Conservation (phyloP, 495 filamentous ascomycete genomes). For the Neurospora hispaniola region DNA sequence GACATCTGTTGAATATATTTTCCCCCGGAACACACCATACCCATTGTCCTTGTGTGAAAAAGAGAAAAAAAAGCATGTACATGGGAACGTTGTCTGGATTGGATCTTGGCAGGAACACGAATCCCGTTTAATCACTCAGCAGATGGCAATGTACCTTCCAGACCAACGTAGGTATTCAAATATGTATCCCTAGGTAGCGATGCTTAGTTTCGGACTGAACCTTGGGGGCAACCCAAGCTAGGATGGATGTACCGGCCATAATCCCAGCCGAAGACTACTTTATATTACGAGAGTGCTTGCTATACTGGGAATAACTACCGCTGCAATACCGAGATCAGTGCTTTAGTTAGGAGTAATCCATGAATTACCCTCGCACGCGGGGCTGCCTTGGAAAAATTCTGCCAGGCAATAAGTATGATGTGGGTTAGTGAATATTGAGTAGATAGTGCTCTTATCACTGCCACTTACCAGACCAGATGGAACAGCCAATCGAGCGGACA, state of each 20-base stretch:
- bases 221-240: neutral
- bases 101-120: neutral
- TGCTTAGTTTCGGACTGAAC: neutral
- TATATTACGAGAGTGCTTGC: neutral
- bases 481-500: neutral
- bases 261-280: neutral
- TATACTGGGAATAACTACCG: neutral
- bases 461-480: neutral
- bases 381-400: neutral
- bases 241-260: neutral
- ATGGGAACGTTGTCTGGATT: neutral
- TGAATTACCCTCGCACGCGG: neutral
- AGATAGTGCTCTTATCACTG: neutral
- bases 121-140: neutral
- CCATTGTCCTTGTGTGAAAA: neutral
- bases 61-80: neutral
- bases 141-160: neutral
- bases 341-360: neutral
- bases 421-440: neutral
- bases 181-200: neutral
- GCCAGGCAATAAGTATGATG: neutral
- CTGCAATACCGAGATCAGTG: neutral
- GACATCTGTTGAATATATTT: neutral
- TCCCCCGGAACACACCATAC: neutral
- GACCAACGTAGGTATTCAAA: neutral